Conservation (phyloP, 2,329 filamentous ascomycete genomes). For the Colletotrichum agaves region DNA sequence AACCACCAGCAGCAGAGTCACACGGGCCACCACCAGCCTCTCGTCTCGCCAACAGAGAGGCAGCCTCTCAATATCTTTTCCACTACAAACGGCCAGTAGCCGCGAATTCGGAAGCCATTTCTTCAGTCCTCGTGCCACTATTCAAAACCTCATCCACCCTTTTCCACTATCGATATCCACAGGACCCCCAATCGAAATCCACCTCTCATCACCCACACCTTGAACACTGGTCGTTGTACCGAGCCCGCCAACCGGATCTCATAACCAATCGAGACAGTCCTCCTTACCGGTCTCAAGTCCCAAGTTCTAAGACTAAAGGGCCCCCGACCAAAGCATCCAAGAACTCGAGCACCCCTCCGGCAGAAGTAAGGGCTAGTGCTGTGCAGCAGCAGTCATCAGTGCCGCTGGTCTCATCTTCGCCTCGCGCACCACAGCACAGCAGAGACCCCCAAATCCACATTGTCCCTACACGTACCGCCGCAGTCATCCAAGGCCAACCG, state of each 20-base stretch:
- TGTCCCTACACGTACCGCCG: no score
- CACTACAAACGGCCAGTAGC: background rate
- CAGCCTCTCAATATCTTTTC: no score
- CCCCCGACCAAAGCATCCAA: background rate
- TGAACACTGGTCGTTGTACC: slow-evolving; percentile 11
- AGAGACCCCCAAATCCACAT: no score
- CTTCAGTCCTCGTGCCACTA: background rate
- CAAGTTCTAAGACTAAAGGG: background rate
- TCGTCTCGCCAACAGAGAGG: background rate
- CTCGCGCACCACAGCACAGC: background rate
- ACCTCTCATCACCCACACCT: background rate
- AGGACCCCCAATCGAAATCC: background rate
- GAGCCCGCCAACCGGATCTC: slow-evolving; percentile 26
- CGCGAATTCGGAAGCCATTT: background rate
- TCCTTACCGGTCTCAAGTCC: slow-evolving; percentile 15
- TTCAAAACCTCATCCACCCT: background rate
- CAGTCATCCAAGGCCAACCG: background rate
- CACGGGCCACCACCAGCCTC: slow-evolving; percentile 21
- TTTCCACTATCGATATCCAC: background rate
- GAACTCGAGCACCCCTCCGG: background rate
- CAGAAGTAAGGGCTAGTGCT: background rate
- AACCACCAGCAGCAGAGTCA: background rate
- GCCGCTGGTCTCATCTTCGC: slow-evolving; percentile 17
- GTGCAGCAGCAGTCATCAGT: slow-evolving; percentile 8
- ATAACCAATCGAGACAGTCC: slow-evolving; percentile 26